Conservation (phyloP, 2,329 filamentous ascomycete genomes). For the Cyphellophora attinorum region DNA sequence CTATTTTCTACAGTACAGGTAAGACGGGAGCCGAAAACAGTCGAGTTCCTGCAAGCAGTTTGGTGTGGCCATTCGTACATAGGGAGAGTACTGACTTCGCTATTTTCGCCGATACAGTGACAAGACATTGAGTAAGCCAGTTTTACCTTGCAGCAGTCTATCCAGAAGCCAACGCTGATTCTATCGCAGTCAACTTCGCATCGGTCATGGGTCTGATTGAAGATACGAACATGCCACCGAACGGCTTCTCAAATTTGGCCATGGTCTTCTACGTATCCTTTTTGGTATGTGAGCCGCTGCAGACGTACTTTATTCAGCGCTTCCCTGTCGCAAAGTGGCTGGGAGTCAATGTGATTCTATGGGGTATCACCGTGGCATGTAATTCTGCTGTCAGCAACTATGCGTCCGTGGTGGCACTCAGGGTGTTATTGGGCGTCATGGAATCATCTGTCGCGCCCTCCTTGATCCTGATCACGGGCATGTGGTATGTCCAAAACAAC, state of each 20-base stretch:
- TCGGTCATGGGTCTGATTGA: conserved; percentile 51
- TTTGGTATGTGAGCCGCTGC: conserved; percentile 48
- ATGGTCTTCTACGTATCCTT: conserved; percentile 52
- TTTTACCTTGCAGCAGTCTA: too few species aligned
- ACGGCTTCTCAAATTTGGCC: conserved; percentile 51
- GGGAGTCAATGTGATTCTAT: conserved; percentile 32
- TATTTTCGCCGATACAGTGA: conserved; percentile 47
- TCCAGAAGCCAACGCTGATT: too few species aligned
- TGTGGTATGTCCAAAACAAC: conserved; percentile 43
- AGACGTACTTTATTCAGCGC: conserved; percentile 46
- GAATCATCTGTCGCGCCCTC: conserved; percentile 46
- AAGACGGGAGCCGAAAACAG: too few species aligned
- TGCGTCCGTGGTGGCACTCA: conserved; percentile 37
- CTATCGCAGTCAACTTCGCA: conserved; percentile 40
- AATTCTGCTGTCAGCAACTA: conserved; percentile 44
- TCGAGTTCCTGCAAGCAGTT: too few species aligned
- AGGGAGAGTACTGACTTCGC: too few species aligned
- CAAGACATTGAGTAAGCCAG: conserved; percentile 41
- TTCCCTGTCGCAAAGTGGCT: conserved; percentile 46
- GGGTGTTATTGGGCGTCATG: conserved; percentile 44
- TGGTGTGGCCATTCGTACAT: too few species aligned
- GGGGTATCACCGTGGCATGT: conserved; percentile 39
- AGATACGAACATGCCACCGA: conserved; percentile 44
- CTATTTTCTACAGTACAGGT: conserved; percentile 42
- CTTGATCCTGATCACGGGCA: conserved; percentile 45